Base-by-base conservation (phyloP, 2,329 filamentous ascomycete genomes). In the Aspergillus sojae region DNA sequence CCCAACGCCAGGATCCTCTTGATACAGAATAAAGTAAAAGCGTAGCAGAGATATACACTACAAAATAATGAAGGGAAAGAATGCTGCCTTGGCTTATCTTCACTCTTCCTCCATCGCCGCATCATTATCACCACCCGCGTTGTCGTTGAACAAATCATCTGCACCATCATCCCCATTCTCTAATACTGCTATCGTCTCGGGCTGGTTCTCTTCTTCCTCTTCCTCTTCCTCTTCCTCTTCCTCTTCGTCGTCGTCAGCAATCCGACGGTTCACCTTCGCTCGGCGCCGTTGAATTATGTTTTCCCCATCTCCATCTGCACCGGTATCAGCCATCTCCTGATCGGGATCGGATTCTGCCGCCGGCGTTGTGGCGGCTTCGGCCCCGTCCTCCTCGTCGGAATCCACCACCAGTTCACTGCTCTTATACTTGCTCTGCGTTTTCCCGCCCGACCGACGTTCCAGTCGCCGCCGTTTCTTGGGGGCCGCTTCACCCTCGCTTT, bases 361-460 rank as follows among this genome's bases (percentile, higher is more conserved):
- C 9, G 71, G 71, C 21, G 68, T 76, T 48, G 78, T 77, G 30
- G 77, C 81, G 3, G 83, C 84, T 14, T 86, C 86, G 3, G 83
- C 84, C 14, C 86, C 86, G 9, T 73, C 73, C 14, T 75, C 73
- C 3, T 74, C 73, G 53, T 91, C 89, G 65, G 89, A 92, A 66
- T 94, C 91, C 52, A 92, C 90, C 32, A 97, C 88, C 66, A 93
- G 87, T 78, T 96, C 93, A 1, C 86, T 89, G 57, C 91, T 94
- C 85, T 97, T 97, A 84, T 87, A 96, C 79, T 96, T 96, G 76
- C 77, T 79, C 68, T 68, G 78, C 71, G 69, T 74, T 70, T 74
- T 79, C 55, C 69, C 76, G 68, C 71, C 72, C 32, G 75, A 71
- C 72, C 86, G 86, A 63, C 85, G 79, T 69, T 88, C 86, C 58